Base-by-base conservation (phyloP, 495 filamentous ascomycete species). In the Neohortaea acidophila region DNA sequence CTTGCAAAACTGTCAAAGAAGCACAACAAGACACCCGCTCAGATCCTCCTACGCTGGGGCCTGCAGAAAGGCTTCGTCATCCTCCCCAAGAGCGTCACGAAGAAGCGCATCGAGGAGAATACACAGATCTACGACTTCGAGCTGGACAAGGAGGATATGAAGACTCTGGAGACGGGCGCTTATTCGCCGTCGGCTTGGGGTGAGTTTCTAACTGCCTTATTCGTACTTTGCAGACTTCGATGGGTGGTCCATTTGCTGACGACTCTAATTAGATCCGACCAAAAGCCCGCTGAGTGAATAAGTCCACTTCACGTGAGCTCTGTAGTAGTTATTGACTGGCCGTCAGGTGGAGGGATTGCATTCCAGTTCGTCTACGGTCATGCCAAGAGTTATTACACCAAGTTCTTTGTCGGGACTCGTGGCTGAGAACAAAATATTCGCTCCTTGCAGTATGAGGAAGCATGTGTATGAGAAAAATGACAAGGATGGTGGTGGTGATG, bases 11-110 rank as follows among this genome's bases (percentile, higher is more conserved):
- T 91, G 41, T 67, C 68, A 0, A 62, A 73, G 59, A 83, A 84
- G 59, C 64, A 86, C 45, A 64, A 64, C 6, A 86, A 81, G 66
- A 76, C 70, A 6, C 63, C 73, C 33, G 78, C 81, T 2, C 86
- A 94, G 63, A 64, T 94, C 7, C 54, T 94, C 44, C 36, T 94
- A 8, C 66, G 82, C 34, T 94, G 86, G 85, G 85, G 81, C 52
- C 59, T 94, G 57, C 82, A 93, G 53, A 87, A 69, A 60, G 77
- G 74, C 0, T 70, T 72, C 32, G 63, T 84, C 13, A 77, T 79
- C 21, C 66, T 89, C 18, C 79, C 82, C 3, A 87, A 87, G 62
- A 83, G 76, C 25, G 77, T 75, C 0, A 83, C 70, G 0, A 59
- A 65, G 2, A 62, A 59, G 18, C 61, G 82, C 11, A 87, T 89